These are phyloP conservation scores for Crucihimalaya himalaica DNA, from an alignment of 345 rosid genomes.

Conservation along the genomic window DNA sequence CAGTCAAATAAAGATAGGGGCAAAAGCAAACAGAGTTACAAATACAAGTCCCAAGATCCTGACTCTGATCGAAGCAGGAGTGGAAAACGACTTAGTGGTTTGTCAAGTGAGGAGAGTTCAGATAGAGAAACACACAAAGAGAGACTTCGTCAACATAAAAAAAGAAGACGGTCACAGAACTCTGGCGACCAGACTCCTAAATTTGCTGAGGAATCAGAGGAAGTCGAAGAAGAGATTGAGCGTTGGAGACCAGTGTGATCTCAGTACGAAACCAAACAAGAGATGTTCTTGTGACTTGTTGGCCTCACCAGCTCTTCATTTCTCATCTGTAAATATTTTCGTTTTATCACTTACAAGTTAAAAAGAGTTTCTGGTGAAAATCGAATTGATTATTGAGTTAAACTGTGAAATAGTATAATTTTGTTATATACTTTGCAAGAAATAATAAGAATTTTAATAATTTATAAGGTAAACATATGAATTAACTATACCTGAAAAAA, in stretches of 20 bases:
- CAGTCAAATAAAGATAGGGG: conserved; percentile 15
- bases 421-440: background rate
- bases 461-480: background rate
- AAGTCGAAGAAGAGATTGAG: conserved; percentile 14
- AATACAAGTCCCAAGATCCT: conserved; percentile 1
- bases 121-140: conserved; percentile 28
- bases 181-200: conserved; percentile 16
- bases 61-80: conserved; percentile 22
- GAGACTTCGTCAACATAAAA: conserved; percentile 31
- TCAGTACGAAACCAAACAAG: background rate
- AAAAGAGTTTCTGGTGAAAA: background rate
- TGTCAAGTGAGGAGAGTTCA: conserved; percentile 34
- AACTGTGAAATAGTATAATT: background rate
- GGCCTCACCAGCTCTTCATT: background rate
- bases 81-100: conserved; percentile 14
- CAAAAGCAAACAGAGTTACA: conserved; percentile 19
- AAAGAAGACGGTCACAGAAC: conserved; percentile 35
- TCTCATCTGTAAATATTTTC: conserved; percentile 3
- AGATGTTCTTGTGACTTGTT: background rate
- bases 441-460: background rate
- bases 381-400: background rate
- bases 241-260: conserved; percentile 43
- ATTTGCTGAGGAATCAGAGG: conserved; percentile 12
- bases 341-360: background rate
- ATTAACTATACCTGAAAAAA: background rate